Conservation (phyloP, 1,284 basidiomycete species). For the Chiua sp. region DNA sequence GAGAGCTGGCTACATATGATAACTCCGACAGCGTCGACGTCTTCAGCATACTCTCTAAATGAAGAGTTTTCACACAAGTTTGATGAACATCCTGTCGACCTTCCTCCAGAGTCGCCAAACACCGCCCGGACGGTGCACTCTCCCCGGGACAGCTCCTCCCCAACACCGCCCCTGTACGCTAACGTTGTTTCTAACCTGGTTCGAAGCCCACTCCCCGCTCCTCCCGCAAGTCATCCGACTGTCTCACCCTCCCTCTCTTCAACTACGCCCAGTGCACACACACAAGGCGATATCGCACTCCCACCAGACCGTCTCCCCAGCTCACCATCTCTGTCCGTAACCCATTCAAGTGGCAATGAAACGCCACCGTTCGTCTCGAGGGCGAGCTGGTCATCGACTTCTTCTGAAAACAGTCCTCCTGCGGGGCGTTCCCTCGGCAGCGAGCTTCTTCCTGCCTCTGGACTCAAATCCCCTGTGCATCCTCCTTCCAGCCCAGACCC, state of each 20-base stretch:
- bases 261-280: slow-evolving; percentile 3
- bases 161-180: slow-evolving; percentile 31
- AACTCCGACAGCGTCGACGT: slow-evolving; percentile 34
- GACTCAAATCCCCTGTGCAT: slow-evolving; percentile 24
- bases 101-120: slow-evolving; percentile 2
- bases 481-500: slow-evolving; percentile 31
- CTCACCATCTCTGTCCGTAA: slow-evolving; percentile 22
- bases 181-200: slow-evolving; percentile 29
- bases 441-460: slow-evolving; percentile 21
- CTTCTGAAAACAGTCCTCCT: slow-evolving; percentile 32
- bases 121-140: slow-evolving; percentile 8
- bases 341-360: slow-evolving; percentile 23
- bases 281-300: slow-evolving; percentile 15
- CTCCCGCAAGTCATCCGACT: slow-evolving; percentile 16
- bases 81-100: slow-evolving; percentile 6
- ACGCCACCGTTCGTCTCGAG: slow-evolving; percentile 23
- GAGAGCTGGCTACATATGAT: slow-evolving; percentile 41
- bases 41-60: slow-evolving; percentile 20
- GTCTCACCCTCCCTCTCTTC: slow-evolving; percentile 15
- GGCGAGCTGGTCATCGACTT: slow-evolving; percentile 33
- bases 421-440: slow-evolving; percentile 18
- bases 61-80: slow-evolving; percentile 15
- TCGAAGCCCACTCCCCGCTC: slow-evolving; percentile 13
- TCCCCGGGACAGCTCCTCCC: slow-evolving; percentile 13
- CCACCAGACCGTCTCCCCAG: slow-evolving; percentile 17